A percentile compares a stretch with the other conserved stretches of the same genome.
Evolutionary conservation across 1,284 basidiomycete genomes (phyloP).

Genomic region (Leccinum pachyderme): DNA sequence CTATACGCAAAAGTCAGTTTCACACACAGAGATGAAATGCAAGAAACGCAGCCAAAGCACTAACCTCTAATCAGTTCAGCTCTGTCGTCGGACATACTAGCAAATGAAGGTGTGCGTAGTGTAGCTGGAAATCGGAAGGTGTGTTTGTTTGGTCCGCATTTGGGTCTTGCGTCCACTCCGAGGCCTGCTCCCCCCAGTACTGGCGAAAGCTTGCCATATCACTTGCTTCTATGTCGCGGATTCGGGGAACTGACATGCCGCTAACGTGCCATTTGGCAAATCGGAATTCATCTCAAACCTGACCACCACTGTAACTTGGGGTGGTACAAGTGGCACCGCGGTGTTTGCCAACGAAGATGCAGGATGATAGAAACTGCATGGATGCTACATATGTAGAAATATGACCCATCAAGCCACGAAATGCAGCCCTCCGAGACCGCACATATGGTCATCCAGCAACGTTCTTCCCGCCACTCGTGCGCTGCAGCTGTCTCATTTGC

Average conservation of each 20-base stretch:
- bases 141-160: constrained; percentile 26
- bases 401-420: neutral
- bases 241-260: neutral
- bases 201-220: too few relatives aligned
- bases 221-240: too few relatives aligned
- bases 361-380: neutral
- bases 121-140: constrained; percentile 2
- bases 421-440: neutral
- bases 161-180: neutral
- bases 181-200: too few relatives aligned
- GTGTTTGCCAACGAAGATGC: too few relatives aligned
- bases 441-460: constrained; percentile 5
- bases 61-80: constrained; percentile 34
- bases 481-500: constrained; percentile 19
- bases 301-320: too few relatives aligned
- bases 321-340: too few relatives aligned
- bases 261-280: neutral
- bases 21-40: neutral
- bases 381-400: neutral
- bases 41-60: constrained; percentile 1
- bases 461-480: neutral
- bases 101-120: neutral
- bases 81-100: constrained; percentile 34
- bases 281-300: too few relatives aligned
- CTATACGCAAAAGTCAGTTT: constrained; percentile 33